A percentile compares a stretch with the other conserved stretches of the same genome.
These are phyloP conservation scores for Ascoidea rubescens DNA, from an alignment of 805 yeast species.

Conservation along the genomic window DNA sequence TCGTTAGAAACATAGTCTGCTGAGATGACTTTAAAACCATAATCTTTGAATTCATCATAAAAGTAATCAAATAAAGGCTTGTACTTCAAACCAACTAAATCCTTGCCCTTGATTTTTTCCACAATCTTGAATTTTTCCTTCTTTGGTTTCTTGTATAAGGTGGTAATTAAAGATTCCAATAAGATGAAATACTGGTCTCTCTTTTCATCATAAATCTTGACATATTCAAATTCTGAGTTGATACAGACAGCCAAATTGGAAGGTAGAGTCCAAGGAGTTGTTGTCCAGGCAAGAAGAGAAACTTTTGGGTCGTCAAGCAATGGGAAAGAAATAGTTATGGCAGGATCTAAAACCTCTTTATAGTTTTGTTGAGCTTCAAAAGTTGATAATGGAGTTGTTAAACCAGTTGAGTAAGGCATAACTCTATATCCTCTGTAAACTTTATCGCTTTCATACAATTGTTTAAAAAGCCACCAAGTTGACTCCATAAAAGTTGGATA, in stretches of 20 bases:
- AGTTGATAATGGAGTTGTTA: slow-evolving; percentile 91
- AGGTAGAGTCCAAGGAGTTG: slow-evolving; percentile 99
- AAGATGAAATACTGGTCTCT: slow-evolving; percentile 70
- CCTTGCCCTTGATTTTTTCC: slow-evolving; percentile 67
- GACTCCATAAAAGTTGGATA: slow-evolving; percentile 97
- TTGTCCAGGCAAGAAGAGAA: slow-evolving; percentile 92
- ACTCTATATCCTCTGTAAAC: slow-evolving; percentile 94
- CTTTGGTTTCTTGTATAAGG: slow-evolving; percentile 89
- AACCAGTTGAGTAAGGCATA: slow-evolving; percentile 98
- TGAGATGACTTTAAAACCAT: slow-evolving; percentile 70
- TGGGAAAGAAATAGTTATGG: slow-evolving; percentile 85
- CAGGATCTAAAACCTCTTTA: slow-evolving; percentile 95
- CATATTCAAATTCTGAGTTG: slow-evolving; percentile 80
- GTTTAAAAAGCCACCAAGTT: slow-evolving; percentile 97
- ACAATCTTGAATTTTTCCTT: slow-evolving; percentile 76
- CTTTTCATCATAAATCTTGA: slow-evolving; percentile 84
- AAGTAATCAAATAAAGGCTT: slow-evolving; percentile 78
- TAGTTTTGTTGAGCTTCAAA: slow-evolving; percentile 98
- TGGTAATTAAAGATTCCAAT: slow-evolving; percentile 67
- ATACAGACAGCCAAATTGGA: slow-evolving; percentile 88
- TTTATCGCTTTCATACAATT: slow-evolving; percentile 69
- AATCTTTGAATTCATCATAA: slow-evolving; percentile 55
- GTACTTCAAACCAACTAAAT: slow-evolving; percentile 67
- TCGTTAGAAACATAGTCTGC: slow-evolving; percentile 84
- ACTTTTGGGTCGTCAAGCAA: slow-evolving; percentile 70